A percentile compares a stretch with the other conserved stretches of the same genome.
Evolutionary conservation across 306 rosid genomes (phyloP).

Genomic region (Ziziphus jujuba): DNA sequence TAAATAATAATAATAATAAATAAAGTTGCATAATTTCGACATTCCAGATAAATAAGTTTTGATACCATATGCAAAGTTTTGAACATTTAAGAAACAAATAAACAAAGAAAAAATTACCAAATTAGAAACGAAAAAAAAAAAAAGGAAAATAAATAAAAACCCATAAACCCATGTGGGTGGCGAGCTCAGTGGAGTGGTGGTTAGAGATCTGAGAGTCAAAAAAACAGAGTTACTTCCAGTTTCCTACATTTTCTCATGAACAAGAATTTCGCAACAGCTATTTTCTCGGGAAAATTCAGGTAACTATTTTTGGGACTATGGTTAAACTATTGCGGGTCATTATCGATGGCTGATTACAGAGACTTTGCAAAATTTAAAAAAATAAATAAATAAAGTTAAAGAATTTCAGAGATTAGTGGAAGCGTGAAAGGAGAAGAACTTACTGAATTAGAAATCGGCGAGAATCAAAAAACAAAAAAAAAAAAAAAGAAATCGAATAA

Average conservation of each 20-base stretch:
- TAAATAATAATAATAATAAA: too few species aligned
- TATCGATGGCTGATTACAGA: not conserved
- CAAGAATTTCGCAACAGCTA: not conserved
- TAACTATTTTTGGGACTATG: not conserved
- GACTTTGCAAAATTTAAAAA: not conserved
- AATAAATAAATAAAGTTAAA: too few species aligned
- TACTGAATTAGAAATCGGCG: too few species aligned
- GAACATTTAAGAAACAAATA: not conserved
- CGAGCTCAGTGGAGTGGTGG: not conserved
- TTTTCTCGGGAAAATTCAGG: not conserved
- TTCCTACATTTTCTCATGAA: constrained; percentile 9
- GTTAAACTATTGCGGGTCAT: not conserved
- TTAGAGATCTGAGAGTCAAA: constrained; percentile 15
- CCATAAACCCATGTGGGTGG: not conserved
- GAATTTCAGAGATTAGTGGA: too few species aligned
- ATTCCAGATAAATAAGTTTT: too few species aligned
- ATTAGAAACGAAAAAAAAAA: not conserved
- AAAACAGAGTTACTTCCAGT: not conserved
- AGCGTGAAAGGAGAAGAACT: too few species aligned
- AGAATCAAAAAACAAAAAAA: not conserved
- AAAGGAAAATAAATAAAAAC: not conserved
- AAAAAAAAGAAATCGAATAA: not conserved
- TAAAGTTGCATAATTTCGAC: too few species aligned
- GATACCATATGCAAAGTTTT: too few species aligned
- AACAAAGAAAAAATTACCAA: not conserved